These are phyloP conservation scores for Elsinoe perseae DNA, from an alignment of 2,329 filamentous ascomycete genomes.

Conservation along the genomic window DNA sequence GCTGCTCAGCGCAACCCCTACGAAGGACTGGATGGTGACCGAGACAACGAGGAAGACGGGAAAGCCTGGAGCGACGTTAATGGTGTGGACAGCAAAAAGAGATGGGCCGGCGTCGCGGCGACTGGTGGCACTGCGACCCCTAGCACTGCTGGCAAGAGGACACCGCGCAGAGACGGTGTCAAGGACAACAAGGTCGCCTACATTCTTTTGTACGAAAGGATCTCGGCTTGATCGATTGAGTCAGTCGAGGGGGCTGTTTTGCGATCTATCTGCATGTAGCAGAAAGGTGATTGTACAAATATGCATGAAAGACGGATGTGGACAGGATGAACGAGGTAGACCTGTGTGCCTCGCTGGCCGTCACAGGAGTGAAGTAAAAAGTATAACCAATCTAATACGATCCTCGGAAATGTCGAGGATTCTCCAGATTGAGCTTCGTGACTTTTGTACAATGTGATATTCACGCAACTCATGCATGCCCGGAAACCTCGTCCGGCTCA, in stretches of 20 bases:
- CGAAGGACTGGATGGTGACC: slow-evolving; percentile 58
- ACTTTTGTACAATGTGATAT: not conserved
- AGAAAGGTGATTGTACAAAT: slow-evolving; percentile 1
- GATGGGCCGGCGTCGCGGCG: slow-evolving; percentile 54
- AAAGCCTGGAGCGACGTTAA: slow-evolving; percentile 79
- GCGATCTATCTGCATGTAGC: not conserved
- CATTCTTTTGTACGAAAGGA: slow-evolving; percentile 85
- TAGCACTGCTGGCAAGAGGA: slow-evolving; percentile 42
- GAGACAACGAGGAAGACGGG: slow-evolving; percentile 56
- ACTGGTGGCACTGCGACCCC: slow-evolving; percentile 47
- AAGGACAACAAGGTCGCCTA: slow-evolving; percentile 98
- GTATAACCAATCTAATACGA: slow-evolving; percentile 8
- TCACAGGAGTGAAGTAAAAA: not conserved
- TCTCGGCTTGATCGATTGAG: slow-evolving; percentile 31
- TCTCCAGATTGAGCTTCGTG: not conserved
- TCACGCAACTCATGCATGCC: too few species aligned
- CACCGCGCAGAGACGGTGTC: slow-evolving; percentile 46
- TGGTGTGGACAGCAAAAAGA: slow-evolving; percentile 43
- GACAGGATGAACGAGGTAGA: not conserved
- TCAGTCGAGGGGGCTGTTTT: not conserved
- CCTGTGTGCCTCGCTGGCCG: slow-evolving; percentile 7
- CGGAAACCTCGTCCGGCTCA: too few species aligned
- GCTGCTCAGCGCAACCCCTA: slow-evolving; percentile 62
- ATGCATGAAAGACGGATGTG: not conserved
- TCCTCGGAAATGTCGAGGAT: not conserved